Evolutionary conservation across 148 eudicot species (phyloP).

Genomic region (Cornus florida): DNA sequence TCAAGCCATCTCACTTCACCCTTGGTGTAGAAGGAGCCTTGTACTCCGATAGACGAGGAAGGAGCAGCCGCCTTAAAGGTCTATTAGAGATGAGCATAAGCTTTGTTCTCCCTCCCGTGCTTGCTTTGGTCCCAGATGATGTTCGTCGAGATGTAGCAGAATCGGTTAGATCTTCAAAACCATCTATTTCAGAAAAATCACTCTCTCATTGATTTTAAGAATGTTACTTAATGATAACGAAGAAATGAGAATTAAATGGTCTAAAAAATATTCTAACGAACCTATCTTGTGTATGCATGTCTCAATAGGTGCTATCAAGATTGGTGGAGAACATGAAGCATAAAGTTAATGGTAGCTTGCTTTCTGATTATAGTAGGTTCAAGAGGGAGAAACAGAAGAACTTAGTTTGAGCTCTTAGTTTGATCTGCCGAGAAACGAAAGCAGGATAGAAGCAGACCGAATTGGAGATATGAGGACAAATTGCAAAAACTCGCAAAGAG

Average conservation of each 20-base stretch:
- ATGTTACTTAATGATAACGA: background rate
- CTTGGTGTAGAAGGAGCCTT: conserved; percentile 71
- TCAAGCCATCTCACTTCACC: conserved; percentile 65
- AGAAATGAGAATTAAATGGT: background rate
- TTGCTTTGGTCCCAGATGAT: conserved; percentile 63
- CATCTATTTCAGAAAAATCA: background rate
- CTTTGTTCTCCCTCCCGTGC: conserved; percentile 67
- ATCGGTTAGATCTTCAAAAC: conserved; percentile 45
- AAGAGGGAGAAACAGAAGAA: conserved; percentile 51
- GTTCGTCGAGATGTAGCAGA: conserved; percentile 60
- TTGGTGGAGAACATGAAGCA: conserved; percentile 84
- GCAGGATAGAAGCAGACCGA: background rate
- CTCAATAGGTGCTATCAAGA: conserved; percentile 51
- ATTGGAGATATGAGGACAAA: background rate
- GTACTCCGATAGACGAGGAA: conserved; percentile 65
- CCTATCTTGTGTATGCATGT: background rate
- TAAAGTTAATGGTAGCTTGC: conserved; percentile 69
- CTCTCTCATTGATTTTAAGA: no score
- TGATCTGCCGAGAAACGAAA: background rate
- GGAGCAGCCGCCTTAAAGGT: conserved; percentile 64
- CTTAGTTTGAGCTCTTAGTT: conserved; percentile 27
- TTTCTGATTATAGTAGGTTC: conserved; percentile 67
- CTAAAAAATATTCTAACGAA: background rate
- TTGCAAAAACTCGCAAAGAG: background rate
- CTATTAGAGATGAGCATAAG: conserved; percentile 69